Base-by-base conservation (phyloP, 192 early-diverging fungal species). In the Podila epigama region DNA sequence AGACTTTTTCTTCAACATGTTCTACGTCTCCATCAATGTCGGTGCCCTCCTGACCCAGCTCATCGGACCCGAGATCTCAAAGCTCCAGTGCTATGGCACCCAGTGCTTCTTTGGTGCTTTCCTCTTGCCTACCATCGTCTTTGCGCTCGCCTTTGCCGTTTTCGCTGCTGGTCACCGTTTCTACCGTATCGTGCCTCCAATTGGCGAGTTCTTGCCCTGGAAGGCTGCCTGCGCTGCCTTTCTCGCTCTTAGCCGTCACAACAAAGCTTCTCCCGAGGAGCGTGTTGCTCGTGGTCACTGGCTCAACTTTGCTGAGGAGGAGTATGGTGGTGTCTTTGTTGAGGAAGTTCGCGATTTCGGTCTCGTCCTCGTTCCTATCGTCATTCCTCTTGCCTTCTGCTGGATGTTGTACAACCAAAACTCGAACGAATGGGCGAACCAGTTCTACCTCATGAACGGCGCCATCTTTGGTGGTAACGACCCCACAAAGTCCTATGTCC, bases 111-210 rank as follows among this genome's bases (percentile, higher is more conserved):
- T 65, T 31, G 68, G 64, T 18, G 82, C 81, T 13, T 89, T 79
- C 77, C 31, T 80, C 7, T 37, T 75, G 4, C 66, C 66, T 32
- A 68, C 86, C 32, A 40, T 67, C 48, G 75, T 82, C 41, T 84
- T 89, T 53, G 66, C 60, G 11, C 7, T 75, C 40, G 85, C 84
- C 13, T 39, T 83, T 3, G 48, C 48, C n/a, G 34, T 90, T 60
- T 89, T 90, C 63, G 64, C 79, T 10, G 32, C 75, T 42, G 89
- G 89, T 56, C 60, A 83, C 29, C 71, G 64, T 22, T 81, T 68
- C 77, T 90, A 90, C 73, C 80, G 89, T 56, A 81, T 89, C 52
- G 88, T 90, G 10, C 87, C 89, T 31, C 88, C 89, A 53, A 66
- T 79, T 53, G 87, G 89, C 35, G 53, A 68, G 56, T 89, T 90